Evolutionary conservation across 1,139 yeast species (phyloP).

Genomic region (Torulaspora pretoriensis): DNA sequence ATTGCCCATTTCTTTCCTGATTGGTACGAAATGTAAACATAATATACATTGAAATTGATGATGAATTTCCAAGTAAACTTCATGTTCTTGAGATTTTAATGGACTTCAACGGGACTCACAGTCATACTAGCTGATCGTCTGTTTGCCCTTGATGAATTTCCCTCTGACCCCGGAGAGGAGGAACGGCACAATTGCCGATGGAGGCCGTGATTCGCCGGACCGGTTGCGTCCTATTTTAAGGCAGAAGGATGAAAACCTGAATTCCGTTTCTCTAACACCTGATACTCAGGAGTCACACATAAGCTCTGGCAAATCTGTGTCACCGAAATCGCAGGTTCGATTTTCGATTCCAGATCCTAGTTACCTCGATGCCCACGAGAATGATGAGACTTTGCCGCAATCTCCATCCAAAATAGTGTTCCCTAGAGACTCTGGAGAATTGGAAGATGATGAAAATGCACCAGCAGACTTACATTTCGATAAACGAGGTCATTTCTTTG

Average conservation of each 20-base stretch:
- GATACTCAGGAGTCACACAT: not conserved
- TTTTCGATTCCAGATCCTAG: conserved; percentile 17
- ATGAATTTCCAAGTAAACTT: not conserved
- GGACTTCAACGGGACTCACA: not conserved
- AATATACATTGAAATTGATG: not conserved
- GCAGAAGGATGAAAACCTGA: not conserved
- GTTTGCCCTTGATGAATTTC: conserved; percentile 3
- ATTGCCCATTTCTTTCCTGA: conserved; percentile 1
- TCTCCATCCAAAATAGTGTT: conserved; percentile 20
- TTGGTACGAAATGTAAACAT: conserved; percentile 5
- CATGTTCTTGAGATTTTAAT: not conserved
- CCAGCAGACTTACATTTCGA: not conserved
- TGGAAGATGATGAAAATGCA: not conserved
- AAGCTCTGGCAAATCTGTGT: conserved; percentile 2
- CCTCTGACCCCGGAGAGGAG: conserved; percentile 9
- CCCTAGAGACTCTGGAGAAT: conserved; percentile 10
- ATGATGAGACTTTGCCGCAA: not conserved
- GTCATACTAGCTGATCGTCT: not conserved
- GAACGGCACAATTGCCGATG: not conserved
- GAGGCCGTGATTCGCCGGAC: conserved; percentile 1
- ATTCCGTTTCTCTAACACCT: conserved; percentile 1
- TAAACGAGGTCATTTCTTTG: conserved; percentile 27
- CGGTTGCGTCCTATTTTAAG: conserved; percentile 14
- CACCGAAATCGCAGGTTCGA: conserved; percentile 19
- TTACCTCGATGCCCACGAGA: conserved; percentile 1